These are phyloP conservation scores for Aureobasidium sp. DNA, from an alignment of 2,329 filamentous ascomycete genomes.

Conservation along the genomic window DNA sequence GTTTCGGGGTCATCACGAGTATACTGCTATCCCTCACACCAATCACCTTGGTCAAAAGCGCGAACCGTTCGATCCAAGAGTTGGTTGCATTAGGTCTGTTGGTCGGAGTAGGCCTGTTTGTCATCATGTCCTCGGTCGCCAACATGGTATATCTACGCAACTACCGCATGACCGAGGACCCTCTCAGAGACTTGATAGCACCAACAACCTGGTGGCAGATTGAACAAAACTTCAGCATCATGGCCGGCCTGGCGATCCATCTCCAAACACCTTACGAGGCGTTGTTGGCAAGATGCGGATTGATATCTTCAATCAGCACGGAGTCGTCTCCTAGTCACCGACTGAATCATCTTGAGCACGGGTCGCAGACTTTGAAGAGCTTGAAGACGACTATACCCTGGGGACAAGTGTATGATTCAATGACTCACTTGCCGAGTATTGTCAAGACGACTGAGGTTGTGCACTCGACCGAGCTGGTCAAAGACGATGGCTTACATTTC, in stretches of 20 bases:
- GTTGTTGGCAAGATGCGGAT: background rate
- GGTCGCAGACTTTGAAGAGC: background rate
- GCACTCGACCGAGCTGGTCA: slow-evolving; percentile 2
- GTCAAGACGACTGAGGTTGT: slow-evolving; percentile 10
- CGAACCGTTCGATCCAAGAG: background rate
- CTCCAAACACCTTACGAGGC: background rate
- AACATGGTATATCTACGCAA: slow-evolving; percentile 6
- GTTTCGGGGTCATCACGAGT: background rate
- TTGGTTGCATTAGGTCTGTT: background rate
- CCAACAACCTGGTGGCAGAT: slow-evolving; percentile 8
- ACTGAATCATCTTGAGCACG: background rate
- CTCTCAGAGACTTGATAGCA: slow-evolving; percentile 1
- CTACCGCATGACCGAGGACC: background rate
- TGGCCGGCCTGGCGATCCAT: background rate
- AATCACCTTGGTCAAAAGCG: background rate
- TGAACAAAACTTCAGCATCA: slow-evolving; percentile 9
- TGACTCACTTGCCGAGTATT: background rate
- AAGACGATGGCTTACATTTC: background rate
- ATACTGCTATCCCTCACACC: slow-evolving; percentile 4
- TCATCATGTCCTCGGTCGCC: slow-evolving; percentile 1
- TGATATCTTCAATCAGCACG: background rate
- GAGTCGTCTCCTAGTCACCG: background rate
- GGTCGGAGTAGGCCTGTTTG: background rate
- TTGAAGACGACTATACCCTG: background rate
- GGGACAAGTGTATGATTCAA: background rate